Conservation (phyloP, 169 alveolate genomes). For the Amoebophrya sp. region DNA sequence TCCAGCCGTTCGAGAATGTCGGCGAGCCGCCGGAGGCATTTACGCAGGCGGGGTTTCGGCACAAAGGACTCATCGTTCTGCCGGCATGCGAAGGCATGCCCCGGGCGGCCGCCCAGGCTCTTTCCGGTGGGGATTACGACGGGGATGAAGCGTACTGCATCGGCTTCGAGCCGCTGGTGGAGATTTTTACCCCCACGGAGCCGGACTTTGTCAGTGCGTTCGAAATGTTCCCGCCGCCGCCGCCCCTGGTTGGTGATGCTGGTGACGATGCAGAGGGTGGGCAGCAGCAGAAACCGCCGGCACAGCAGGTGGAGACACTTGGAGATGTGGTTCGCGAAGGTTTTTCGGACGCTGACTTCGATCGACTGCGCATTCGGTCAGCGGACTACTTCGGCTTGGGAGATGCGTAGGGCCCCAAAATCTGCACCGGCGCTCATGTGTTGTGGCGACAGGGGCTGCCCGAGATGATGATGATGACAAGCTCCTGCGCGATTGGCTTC, state of each 20-base stretch:
- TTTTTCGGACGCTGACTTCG: neutral
- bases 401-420: neutral
- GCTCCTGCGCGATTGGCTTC: no score
- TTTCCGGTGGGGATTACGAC: neutral
- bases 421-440: no score
- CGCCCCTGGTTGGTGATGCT: neutral
- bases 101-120: neutral
- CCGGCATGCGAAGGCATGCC: neutral
- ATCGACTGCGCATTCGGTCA: neutral
- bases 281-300: neutral
- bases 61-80: neutral
- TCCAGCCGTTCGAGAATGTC: neutral
- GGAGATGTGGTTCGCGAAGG: neutral
- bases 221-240: neutral
- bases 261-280: neutral
- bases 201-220: neutral
- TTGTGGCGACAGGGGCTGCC: no score
- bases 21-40: neutral
- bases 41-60: neutral
- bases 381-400: neutral
- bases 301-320: neutral
- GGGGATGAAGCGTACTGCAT: neutral
- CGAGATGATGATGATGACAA: no score
- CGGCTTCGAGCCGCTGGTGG: neutral
- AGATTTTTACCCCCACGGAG: neutral